Conservation (phyloP, 306 rosid species). For the Medicago ruthenica region DNA sequence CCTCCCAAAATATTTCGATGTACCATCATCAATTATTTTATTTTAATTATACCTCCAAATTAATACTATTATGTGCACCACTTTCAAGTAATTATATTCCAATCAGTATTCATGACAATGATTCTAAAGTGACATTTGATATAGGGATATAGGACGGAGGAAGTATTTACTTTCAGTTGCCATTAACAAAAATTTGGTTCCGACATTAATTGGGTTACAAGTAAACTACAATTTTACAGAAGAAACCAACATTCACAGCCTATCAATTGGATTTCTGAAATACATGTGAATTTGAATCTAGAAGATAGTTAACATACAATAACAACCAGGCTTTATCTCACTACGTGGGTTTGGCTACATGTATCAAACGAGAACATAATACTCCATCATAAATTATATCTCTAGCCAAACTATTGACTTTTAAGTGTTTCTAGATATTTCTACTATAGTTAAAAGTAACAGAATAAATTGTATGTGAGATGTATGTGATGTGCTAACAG, state of each 20-base stretch:
- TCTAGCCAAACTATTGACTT: slow-evolving; percentile 3
- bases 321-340: neutral
- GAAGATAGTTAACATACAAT: slow-evolving; percentile 13
- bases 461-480: slow-evolving; percentile 4
- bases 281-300: neutral
- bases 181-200: too few species aligned
- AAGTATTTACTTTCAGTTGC: too few species aligned
- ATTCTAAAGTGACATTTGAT: neutral
- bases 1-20: too few species aligned
- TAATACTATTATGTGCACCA: too few species aligned
- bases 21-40: too few species aligned
- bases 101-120: neutral
- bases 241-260: slow-evolving; percentile 2
- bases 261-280: slow-evolving; percentile 22
- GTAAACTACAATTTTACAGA: neutral
- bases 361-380: neutral
- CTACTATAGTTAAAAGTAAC: slow-evolving; percentile 1
- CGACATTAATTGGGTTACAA: neutral
- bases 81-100: neutral
- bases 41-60: too few species aligned
- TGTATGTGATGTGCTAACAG: too few species aligned
- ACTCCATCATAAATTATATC: neutral
- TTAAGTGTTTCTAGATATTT: neutral
- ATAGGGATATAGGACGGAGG: neutral
- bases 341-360: neutral